These are phyloP conservation scores for Solanum piurae DNA, from an alignment of 257 asterid species.

Conservation along the genomic window DNA sequence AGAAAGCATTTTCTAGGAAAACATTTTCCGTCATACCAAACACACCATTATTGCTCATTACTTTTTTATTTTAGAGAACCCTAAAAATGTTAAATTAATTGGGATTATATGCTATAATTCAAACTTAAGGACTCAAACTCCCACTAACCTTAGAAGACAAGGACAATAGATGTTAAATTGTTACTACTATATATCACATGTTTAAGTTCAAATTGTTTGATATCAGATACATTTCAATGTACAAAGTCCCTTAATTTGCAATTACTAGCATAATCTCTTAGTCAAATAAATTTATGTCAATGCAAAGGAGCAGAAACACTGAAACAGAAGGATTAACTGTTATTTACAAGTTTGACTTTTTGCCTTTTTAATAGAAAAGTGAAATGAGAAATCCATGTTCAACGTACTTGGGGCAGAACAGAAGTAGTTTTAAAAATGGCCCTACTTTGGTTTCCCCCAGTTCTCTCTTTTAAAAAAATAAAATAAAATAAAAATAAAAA, in stretches of 20 bases:
- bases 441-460: neutral
- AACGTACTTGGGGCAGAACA: neutral
- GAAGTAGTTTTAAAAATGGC: neutral
- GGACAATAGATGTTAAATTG: neutral
- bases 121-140: neutral
- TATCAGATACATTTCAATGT: neutral
- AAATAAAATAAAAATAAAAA: too few species aligned
- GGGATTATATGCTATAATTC: neutral
- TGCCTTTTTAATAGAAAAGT: neutral
- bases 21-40: neutral
- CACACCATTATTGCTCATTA: neutral
- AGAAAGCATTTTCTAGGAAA: neutral
- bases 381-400: neutral
- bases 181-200: neutral
- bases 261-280: neutral
- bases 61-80: neutral
- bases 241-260: neutral
- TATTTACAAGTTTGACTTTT: neutral
- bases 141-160: neutral
- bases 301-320: neutral
- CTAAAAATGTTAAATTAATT: neutral
- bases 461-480: neutral
- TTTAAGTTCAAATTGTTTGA: neutral
- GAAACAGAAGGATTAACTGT: neutral
- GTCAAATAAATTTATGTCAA: neutral